Base-by-base conservation (phyloP, 305 asterid genomes). In the Solanum hybrid region DNA sequence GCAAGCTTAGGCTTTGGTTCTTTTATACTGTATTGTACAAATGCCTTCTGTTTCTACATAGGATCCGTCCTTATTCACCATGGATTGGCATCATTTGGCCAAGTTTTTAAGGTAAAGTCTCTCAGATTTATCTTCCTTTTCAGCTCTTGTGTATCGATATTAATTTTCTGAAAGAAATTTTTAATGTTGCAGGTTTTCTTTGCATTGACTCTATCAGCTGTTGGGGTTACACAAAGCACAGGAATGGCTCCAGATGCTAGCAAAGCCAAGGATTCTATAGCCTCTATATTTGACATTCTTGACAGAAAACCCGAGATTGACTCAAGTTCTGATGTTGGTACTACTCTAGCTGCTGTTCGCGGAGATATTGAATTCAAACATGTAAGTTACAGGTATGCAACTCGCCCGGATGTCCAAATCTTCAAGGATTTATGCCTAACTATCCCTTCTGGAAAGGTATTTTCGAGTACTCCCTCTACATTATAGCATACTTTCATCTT, bases 211-310 rank as follows among this genome's bases (percentile, higher is more conserved):
- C 95, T 95, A 98, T 96, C 98, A 15, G 96, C 99, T 29, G 2
- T 94, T 10, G 99, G 96, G 38, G 94, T 97, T 89, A 95, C 99
- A 45, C 98, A 95, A 78, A 96, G 99, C 10, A 95, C 98, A 82
- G 92, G 98, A 17, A 89, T 95, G 73, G 99, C 96, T 69, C 99
- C 99, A 35, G 99, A 97, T 92, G 93, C 98, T 37, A 95, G 80
- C 93, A 96, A 95, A 89, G 99, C 99, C 17, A 95, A 93, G 93
- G 66, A 91, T 17, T 97, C 99, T 14, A 94, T 98, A 38, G 95
- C 97, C 88, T 97, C 99, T 10, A 89, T 97, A 80, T 96, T 96
- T 51, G 92, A 96, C 75, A 94, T 97, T 86, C 97, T 97, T 1
- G 99, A 97, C 84, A 91, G 98, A 31, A 89, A 94, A 85, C 95